Base-by-base conservation (phyloP, 2,329 filamentous ascomycete genomes). In the Chalara sp. region DNA sequence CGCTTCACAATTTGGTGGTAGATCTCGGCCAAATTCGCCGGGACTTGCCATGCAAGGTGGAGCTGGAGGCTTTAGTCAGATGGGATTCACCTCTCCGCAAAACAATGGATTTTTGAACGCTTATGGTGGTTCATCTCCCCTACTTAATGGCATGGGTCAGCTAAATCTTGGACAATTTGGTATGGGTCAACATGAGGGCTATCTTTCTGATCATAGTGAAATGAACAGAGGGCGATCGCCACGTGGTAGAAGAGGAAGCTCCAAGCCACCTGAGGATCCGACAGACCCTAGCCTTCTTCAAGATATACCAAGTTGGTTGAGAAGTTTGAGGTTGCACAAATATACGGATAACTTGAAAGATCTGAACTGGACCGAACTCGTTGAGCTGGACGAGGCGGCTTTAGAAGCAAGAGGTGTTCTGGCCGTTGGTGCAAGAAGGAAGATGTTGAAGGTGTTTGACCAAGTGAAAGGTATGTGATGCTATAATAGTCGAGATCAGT, bases 391-490 rank as follows among this genome's bases (percentile, higher is more conserved):
- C 63, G 93, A 99, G 61, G 91, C 91, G 65, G 91, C 89, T 46
- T 75, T 99, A 56, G 92, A 97, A 71, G 87, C 89, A 30, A 86
- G 89, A 48, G 93, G 93, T 46, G 93, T 99, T 32, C 96, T 96
- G 68, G 93, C 93, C 49, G 79, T 97, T 51, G 93, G 93, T 61
- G 93, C 93, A 13, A 79, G 93, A 60, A 87, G 92, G 67, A 99
- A 99, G 80, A 95, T 99, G 89, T 75, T 99, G 54, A 99, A 99
- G 81, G 93, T 97, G 51, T 97, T 97, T 70, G 93, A 97, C 63
- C 91, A 96, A 74, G 92, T 97, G 64, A 89, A 83, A 71, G 87
- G 81, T 83, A 71, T 57, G 72, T 61, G 41, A 13, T 40, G 12
- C n/a, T 8, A 39, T 35, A 13, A 12, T n/a, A 30, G 29, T 44